Evolutionary conservation across 2,329 filamentous ascomycete genomes (phyloP), one percentile per base, ranked within the genome.

Genomic region (Aspergillus sp.): DNA sequence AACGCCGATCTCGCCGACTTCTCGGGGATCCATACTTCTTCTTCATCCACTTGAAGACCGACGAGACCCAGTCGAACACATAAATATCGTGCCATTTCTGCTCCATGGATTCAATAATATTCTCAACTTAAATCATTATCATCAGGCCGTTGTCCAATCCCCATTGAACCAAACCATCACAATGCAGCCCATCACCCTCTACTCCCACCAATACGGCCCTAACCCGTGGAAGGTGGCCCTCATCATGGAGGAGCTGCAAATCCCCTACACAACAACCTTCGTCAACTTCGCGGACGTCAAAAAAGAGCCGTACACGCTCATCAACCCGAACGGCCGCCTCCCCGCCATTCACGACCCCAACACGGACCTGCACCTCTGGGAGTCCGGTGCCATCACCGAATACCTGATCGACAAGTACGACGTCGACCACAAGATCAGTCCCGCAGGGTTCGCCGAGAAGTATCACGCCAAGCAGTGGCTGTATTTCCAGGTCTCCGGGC

Each of bases 401-500:
- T 81, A 80, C 63, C 69, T 81, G 4, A 58, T 80, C 18, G 78
- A 81, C 16, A 71, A 62, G 10, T 80, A 83, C 70, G 80, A 82
- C 67, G 74, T 64, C 31, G 64, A 76, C 2, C 61, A 71, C 51
- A 72, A 69, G 55, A 60, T 81, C 20, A 26, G 22, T 14, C 22
- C 22, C 31, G 16, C 14, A 6, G 75, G 71, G 47, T 81, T 78
- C 58, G 65, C 72, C 6, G 77, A 80, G 18, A 68, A 65, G 51
- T 77, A 74, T 60, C 67, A 73, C 1, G 73, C 73, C 6, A 76
- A 76, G 58, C 78, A 81, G 55, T 82, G 78, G 78, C 72, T 82
- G 4, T 75, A 73, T 63, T 82, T 76, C 68, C 79, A 82, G 66
- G 67, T 71, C 22, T 75, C 75, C 3, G 80, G 80, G 10, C 80